A percentile compares a stretch with the other conserved stretches of the same genome.
phyloP scores from a whole-genome alignment of 2,329 filamentous ascomycete genomes.

The Colletotrichum sp. region DNA sequence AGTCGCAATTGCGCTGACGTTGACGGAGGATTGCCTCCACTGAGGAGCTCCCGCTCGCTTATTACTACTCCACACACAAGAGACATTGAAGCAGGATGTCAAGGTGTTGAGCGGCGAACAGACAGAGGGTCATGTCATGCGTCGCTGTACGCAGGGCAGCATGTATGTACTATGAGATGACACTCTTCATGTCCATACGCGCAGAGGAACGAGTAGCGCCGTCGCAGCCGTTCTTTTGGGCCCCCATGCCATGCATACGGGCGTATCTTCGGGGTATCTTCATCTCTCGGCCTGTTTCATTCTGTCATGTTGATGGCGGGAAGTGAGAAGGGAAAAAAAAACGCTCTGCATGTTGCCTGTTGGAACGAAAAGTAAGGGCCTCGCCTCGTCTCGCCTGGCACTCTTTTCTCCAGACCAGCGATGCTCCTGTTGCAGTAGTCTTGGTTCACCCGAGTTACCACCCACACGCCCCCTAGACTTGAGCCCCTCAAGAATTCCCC shows the following conservation, averaged over 20 bases:
- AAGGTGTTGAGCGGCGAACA: not conserved
- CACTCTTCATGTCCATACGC: not conserved
- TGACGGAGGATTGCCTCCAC: not conserved
- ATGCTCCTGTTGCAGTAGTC: not conserved
- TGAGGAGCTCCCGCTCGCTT: not conserved
- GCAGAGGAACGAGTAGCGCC: not conserved
- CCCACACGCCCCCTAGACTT: not conserved
- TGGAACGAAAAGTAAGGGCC: constrained; percentile 10
- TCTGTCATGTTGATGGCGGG: not conserved
- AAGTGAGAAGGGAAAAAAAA: not conserved
- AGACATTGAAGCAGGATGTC: not conserved
- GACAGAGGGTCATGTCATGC: not conserved
- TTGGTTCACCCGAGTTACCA: not conserved
- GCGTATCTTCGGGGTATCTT: not conserved
- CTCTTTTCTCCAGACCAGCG: not conserved
- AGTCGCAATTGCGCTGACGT: not conserved
- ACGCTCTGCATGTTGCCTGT: not conserved
- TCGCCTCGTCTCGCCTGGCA: not conserved
- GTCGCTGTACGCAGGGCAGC: not conserved
- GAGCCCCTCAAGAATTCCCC: constrained; percentile 3
- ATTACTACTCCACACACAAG: not conserved
- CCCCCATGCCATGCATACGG: not conserved
- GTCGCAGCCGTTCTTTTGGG: not conserved
- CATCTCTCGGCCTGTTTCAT: not conserved
- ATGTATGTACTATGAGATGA: not conserved